Conservation (phyloP, 805 yeast species). For the Wickerhamomyces subpelliculosus region DNA sequence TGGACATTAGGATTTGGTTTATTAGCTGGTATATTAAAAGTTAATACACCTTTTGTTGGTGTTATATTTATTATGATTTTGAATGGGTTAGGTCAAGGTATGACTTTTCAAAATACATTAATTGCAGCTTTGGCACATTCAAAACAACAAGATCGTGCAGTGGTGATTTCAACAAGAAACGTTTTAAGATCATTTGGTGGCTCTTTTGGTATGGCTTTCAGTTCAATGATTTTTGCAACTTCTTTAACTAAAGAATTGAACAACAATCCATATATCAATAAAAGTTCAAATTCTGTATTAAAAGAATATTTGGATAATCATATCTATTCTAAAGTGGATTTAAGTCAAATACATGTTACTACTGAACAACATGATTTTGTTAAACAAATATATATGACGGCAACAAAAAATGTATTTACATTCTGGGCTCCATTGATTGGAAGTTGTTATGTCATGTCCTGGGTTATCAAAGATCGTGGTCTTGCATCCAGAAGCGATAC, state of each 20-base stretch:
- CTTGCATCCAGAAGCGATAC: not conserved
- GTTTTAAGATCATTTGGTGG: conserved; percentile 53
- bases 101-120: conserved; percentile 10
- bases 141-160: conserved; percentile 44
- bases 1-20: conserved; percentile 5
- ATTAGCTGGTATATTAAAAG: not conserved
- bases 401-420: conserved; percentile 1
- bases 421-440: conserved; percentile 4
- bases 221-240: conserved; percentile 6
- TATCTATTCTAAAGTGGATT: not conserved
- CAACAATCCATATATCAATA: not conserved
- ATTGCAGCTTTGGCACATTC: conserved; percentile 52
- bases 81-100: conserved; percentile 30
- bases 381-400: not conserved
- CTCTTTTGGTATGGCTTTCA: conserved; percentile 46
- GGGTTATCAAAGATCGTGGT: not conserved
- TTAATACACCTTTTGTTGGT: conserved; percentile 17
- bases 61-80: conserved; percentile 25
- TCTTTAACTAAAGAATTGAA: not conserved
- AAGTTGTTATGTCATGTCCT: not conserved
- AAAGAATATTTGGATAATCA: not conserved
- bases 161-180: conserved; percentile 49
- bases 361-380: not conserved
- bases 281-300: conserved; percentile 39
- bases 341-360: not conserved